Evolutionary conservation across 352 stramenopile species (phyloP).

Genomic region (Globisporangium perplexum): DNA sequence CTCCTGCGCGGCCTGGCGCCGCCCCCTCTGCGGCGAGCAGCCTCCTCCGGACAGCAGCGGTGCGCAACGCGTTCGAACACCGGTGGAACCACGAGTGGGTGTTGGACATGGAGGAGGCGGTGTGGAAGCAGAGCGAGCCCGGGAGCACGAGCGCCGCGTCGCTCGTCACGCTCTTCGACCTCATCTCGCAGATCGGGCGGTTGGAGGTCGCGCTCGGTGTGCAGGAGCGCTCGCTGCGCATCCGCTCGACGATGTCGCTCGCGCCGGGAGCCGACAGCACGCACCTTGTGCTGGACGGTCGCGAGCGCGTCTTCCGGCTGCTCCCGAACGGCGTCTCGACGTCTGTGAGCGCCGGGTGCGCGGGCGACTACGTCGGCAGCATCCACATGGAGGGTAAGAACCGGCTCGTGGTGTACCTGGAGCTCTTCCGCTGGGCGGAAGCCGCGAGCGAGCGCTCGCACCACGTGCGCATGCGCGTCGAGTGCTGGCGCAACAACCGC

Average conservation of each 20-base stretch:
- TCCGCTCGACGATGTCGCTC: constrained; percentile 27
- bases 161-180: constrained; percentile 33
- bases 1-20: too few relatives aligned
- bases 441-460: constrained; percentile 21
- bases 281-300: constrained; percentile 50
- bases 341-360: constrained; percentile 16
- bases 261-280: constrained; percentile 27
- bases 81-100: constrained; percentile 49
- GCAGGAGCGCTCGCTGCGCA: constrained; percentile 25
- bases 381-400: constrained; percentile 41
- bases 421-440: constrained; percentile 43
- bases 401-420: constrained; percentile 38
- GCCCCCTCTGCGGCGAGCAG: neutral
- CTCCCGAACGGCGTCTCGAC: constrained; percentile 49
- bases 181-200: constrained; percentile 41
- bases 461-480: constrained; percentile 36
- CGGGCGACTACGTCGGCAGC: constrained; percentile 56
- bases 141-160: constrained; percentile 19
- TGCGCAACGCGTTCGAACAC: constrained; percentile 28
- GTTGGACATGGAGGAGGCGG: constrained; percentile 37
- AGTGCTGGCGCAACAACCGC: constrained; percentile 32
- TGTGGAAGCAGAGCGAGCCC: constrained; percentile 25
- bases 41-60: constrained; percentile 5
- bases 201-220: constrained; percentile 38
- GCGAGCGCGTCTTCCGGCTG: constrained; percentile 50